Percentiles rank a stretch among this genome's conserved stretches.
These are phyloP conservation scores for Kwoniella pini DNA, from an alignment of 768 basidiomycete genomes.

Conservation along the genomic window DNA sequence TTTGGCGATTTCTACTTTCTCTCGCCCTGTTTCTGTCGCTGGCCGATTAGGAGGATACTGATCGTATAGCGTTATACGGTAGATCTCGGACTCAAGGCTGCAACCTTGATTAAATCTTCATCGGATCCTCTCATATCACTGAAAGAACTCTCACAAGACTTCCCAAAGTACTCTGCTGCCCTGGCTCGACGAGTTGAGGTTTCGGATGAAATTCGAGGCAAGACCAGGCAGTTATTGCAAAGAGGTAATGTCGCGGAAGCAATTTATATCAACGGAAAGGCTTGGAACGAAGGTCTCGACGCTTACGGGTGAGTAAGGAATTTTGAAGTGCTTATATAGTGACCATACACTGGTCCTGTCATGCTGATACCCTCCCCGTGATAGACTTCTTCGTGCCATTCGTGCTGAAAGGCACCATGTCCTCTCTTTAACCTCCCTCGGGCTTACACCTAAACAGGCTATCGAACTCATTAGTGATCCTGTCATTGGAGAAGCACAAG, in stretches of 20 bases:
- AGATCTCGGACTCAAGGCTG: slow-evolving; percentile 69
- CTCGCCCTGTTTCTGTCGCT: no score
- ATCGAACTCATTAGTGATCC: slow-evolving; percentile 73
- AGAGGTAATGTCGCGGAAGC: slow-evolving; percentile 48
- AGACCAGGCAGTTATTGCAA: slow-evolving; percentile 61
- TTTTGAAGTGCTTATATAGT: neutral
- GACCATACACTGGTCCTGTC: no score
- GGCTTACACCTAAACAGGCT: slow-evolving; percentile 66
- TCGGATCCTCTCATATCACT: slow-evolving; percentile 62
- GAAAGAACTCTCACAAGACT: slow-evolving; percentile 75
- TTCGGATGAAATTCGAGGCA: slow-evolving; percentile 62
- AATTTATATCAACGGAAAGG: slow-evolving; percentile 80
- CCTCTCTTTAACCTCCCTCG: slow-evolving; percentile 63
- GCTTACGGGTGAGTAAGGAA: slow-evolving; percentile 62
- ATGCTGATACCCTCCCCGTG: neutral
- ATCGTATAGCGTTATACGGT: neutral
- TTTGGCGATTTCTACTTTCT: no score
- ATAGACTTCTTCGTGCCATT: slow-evolving; percentile 68
- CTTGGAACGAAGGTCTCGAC: slow-evolving; percentile 67
- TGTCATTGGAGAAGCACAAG: slow-evolving; percentile 61
- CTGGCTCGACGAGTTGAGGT: slow-evolving; percentile 69
- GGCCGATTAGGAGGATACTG: no score
- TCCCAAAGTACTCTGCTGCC: slow-evolving; percentile 78
- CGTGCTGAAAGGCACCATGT: slow-evolving; percentile 71
- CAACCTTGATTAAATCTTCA: slow-evolving; percentile 72